Conservation (phyloP, 83 land plant genomes). For the Picea mariana region DNA sequence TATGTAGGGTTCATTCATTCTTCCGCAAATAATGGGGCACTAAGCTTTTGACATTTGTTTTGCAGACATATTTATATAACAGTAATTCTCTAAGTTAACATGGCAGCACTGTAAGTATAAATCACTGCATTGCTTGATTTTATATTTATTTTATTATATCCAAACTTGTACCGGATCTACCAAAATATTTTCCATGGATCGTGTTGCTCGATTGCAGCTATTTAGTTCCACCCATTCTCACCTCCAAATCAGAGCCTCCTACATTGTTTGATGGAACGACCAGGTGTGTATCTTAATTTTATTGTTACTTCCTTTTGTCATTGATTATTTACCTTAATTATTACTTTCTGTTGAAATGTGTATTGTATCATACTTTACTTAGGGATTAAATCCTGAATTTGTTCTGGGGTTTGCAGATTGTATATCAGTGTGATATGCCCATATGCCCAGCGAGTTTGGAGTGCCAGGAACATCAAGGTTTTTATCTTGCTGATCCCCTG, state of each 20-base stretch:
- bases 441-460: constrained; percentile 82
- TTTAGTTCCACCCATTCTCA: constrained; percentile 39
- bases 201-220: constrained; percentile 1
- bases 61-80: too few relatives aligned
- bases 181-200: too few relatives aligned
- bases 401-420: constrained; percentile 39
- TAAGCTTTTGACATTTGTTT: too few relatives aligned
- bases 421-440: constrained; percentile 72
- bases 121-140: too few relatives aligned
- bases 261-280: constrained; percentile 89
- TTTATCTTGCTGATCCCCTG: not conserved
- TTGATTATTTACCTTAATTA: too few relatives aligned
- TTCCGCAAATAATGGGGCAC: too few relatives aligned
- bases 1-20: too few relatives aligned
- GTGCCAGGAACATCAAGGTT: constrained; percentile 79
- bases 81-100: too few relatives aligned
- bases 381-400: not conserved
- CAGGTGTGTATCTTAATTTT: constrained; percentile 31
- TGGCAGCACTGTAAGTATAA: too few relatives aligned
- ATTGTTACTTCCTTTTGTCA: too few relatives aligned
- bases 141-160: too few relatives aligned
- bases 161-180: too few relatives aligned
- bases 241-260: constrained; percentile 62
- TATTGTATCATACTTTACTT: constrained; percentile 2
- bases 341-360: not conserved